phyloP scores from a whole-genome alignment of 768 basidiomycete genomes.

The Tricholoma furcatifolium region DNA sequence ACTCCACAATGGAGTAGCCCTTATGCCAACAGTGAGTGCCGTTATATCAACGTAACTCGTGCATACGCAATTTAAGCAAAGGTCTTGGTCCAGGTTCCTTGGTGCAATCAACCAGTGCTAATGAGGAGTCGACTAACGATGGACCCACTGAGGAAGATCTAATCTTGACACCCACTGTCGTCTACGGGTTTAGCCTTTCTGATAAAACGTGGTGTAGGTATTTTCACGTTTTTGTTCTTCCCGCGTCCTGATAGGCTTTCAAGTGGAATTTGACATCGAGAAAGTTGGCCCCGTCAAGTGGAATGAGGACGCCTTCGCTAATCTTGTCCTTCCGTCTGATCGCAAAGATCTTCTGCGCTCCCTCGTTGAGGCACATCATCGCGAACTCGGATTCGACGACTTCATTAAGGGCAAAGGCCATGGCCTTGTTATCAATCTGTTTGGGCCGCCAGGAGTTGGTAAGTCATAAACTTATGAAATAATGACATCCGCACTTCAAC shows the following conservation, averaged over 20 bases:
- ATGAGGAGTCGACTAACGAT: slow-evolving; percentile 14
- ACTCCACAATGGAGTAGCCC: background rate
- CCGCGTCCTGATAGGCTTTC: background rate
- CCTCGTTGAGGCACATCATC: slow-evolving; percentile 57
- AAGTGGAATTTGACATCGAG: slow-evolving; percentile 63
- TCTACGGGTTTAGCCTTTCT: slow-evolving; percentile 61
- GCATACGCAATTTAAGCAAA: no score
- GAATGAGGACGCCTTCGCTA: slow-evolving; percentile 57
- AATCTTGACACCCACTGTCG: slow-evolving; percentile 52
- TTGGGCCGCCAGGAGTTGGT: slow-evolving; percentile 60
- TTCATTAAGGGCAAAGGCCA: slow-evolving; percentile 67
- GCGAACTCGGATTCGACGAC: slow-evolving; percentile 52
- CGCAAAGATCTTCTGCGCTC: slow-evolving; percentile 55
- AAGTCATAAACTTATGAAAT: slow-evolving; percentile 13
- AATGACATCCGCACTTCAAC: background rate
- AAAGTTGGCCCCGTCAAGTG: slow-evolving; percentile 52
- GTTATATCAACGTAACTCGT: background rate
- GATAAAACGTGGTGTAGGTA: slow-evolving; percentile 60
- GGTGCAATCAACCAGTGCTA: slow-evolving; percentile 16
- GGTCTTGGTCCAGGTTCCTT: slow-evolving; percentile 15
- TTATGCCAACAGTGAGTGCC: slow-evolving; percentile 11
- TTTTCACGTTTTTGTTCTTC: background rate
- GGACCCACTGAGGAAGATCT: slow-evolving; percentile 53
- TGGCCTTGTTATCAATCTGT: slow-evolving; percentile 47
- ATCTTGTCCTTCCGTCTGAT: slow-evolving; percentile 53